These are phyloP conservation scores for Yarrowia galli DNA, from an alignment of 1,139 yeast species.

Conservation along the genomic window DNA sequence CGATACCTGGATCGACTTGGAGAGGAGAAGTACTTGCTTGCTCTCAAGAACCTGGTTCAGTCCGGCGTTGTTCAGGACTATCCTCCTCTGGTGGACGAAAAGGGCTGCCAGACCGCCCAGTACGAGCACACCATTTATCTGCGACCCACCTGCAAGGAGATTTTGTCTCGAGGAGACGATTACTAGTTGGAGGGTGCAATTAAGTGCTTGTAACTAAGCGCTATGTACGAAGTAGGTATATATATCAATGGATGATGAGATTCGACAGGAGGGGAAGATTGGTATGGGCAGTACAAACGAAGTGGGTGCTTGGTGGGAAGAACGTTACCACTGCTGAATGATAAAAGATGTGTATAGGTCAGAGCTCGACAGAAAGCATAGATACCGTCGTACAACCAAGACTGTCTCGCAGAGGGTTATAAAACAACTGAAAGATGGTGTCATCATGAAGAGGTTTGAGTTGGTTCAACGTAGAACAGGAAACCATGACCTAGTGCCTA, in stretches of 20 bases:
- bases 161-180: slow-evolving; percentile 94
- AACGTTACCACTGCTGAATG: too few relatives aligned
- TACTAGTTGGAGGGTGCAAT: slow-evolving; percentile 54
- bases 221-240: not conserved
- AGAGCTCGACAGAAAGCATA: too few relatives aligned
- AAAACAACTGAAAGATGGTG: too few relatives aligned
- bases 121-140: slow-evolving; percentile 91
- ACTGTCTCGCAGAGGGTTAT: too few relatives aligned
- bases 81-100: slow-evolving; percentile 90
- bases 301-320: too few relatives aligned
- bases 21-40: slow-evolving; percentile 87
- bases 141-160: slow-evolving; percentile 92
- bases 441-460: too few relatives aligned
- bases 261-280: too few relatives aligned
- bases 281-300: too few relatives aligned
- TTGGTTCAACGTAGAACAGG: too few relatives aligned
- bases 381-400: too few relatives aligned
- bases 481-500: too few relatives aligned
- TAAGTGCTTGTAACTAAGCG: not conserved
- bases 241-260: not conserved
- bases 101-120: slow-evolving; percentile 94
- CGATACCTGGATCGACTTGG: slow-evolving; percentile 91
- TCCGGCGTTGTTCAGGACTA: slow-evolving; percentile 90
- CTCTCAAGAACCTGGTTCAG: slow-evolving; percentile 85
- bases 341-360: too few relatives aligned